Conservation (phyloP, 2,329 filamentous ascomycete genomes). For the Talaromyces sp. region DNA sequence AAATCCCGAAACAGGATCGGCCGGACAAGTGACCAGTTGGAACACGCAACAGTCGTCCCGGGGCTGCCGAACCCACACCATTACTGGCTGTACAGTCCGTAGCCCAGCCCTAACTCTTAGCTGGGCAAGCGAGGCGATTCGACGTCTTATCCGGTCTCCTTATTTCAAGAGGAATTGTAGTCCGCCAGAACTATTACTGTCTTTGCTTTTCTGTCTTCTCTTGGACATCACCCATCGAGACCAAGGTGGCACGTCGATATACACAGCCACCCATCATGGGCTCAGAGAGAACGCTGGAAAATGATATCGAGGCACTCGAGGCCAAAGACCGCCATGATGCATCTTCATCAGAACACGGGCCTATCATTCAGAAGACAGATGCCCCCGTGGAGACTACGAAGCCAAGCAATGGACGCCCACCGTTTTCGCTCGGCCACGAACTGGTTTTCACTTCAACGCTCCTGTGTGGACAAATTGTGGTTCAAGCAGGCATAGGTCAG, state of each 20-base stretch:
- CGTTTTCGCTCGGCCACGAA: background rate
- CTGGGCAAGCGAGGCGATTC: background rate
- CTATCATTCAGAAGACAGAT: background rate
- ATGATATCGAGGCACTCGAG: background rate
- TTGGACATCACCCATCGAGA: too few species aligned
- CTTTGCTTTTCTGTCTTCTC: too few species aligned
- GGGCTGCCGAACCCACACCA: background rate
- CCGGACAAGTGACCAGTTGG: background rate
- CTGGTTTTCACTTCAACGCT: background rate
- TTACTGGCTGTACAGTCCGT: background rate
- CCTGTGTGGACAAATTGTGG: background rate
- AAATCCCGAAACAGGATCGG: background rate
- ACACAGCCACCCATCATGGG: background rate
- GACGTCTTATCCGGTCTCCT: background rate
- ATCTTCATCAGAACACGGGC: background rate
- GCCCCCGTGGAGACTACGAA: background rate
- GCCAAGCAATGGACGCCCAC: background rate
- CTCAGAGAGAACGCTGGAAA: background rate
- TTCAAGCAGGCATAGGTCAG: conserved; percentile 6
- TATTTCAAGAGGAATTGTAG: background rate
- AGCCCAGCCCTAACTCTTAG: background rate
- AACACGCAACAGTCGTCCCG: background rate
- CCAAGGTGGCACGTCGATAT: too few species aligned
- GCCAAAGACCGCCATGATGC: background rate
- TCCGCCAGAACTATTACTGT: background rate